These are phyloP conservation scores for Neonothopanus nambi DNA, from an alignment of 1,284 basidiomycete genomes.

Conservation along the genomic window DNA sequence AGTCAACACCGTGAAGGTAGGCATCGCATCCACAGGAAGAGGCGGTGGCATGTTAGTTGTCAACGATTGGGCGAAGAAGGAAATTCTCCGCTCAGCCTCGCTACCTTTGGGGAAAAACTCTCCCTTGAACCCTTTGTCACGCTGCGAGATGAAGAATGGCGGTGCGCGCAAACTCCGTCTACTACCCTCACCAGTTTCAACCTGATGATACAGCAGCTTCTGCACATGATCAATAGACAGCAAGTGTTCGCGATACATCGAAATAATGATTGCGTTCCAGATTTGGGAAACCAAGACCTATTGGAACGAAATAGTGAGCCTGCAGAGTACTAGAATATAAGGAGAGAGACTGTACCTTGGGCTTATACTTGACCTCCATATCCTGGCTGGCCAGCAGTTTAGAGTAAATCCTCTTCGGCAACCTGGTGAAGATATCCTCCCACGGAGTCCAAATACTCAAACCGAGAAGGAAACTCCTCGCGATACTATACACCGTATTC, in stretches of 20 bases:
- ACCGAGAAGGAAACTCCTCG: slow-evolving; percentile 85
- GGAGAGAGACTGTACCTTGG: slow-evolving; percentile 63
- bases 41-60: slow-evolving; percentile 89
- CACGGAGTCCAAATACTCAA: slow-evolving; percentile 97
- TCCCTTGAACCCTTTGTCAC: slow-evolving; percentile 79
- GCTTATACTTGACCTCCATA: slow-evolving; percentile 97
- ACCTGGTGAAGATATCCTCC: slow-evolving; percentile 90
- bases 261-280: slow-evolving; percentile 98
- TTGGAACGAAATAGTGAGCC: slow-evolving; percentile 4
- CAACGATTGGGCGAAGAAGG: slow-evolving; percentile 94
- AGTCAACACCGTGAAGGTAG: slow-evolving; percentile 93
- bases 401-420: slow-evolving; percentile 94
- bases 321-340: neutral
- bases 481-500: slow-evolving; percentile 94
- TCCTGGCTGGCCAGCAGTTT: slow-evolving; percentile 89
- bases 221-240: slow-evolving; percentile 95
- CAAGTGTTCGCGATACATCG: slow-evolving; percentile 98
- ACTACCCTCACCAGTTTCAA: slow-evolving; percentile 80
- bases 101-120: slow-evolving; percentile 93
- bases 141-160: slow-evolving; percentile 92
- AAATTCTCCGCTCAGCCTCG: slow-evolving; percentile 93
- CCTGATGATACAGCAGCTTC: slow-evolving; percentile 92
- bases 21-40: slow-evolving; percentile 93
- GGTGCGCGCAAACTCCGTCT: slow-evolving; percentile 89
- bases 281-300: slow-evolving; percentile 95